Base-by-base conservation (phyloP, 2,329 filamentous ascomycete species). In the Cryphonectria radicalis region DNA sequence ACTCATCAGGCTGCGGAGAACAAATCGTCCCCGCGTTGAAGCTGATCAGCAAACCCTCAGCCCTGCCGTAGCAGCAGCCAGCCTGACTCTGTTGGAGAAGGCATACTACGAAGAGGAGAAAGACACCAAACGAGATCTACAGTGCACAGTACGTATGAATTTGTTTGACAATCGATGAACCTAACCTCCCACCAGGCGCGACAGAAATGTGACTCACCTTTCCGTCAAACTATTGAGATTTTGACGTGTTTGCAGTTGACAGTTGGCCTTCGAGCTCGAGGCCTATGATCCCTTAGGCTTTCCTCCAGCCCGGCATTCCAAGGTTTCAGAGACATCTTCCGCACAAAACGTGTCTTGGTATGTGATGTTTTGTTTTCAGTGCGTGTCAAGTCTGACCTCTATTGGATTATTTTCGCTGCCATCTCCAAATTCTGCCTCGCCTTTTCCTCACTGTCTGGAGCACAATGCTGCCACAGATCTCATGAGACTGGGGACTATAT, bases 21-120 rank as follows among this genome's bases (percentile, higher is more conserved):
- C 46, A 37, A n/a, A n/a, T 13, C 43, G 2, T 25, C 25, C 17
- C 3, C 42, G 1, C 43, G n/a, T 42, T 35, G 11, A 50, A 46
- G 46, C 40, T 28, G 37, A 64, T 46, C 63, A 46, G 42, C 37
- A 19, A 64, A n/a, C 40, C 19, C 37, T 63, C 35, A 63, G 35
- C 40, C n/a, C 40, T 5, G 35, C 7, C n/a, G 11, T 19, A 42
- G 13, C 42, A 28, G n/a, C 42, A 28, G n/a, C 37, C 37, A 55
- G 25, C 42, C 53, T 37, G 60, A n/a, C 59, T 70, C 57, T 35
- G 57, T 72, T 72, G 70, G 67, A 72, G 70, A 72, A 72, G 43
- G 35, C 40, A 70, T 50, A 67, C 59, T 40, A 59, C 63, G 32
- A 37, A 17, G 46, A 43, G n/a, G 43, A 66, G 62, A 66, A 19